Conservation (phyloP, 2,329 filamentous ascomycete species). For the Colletotrichum chlorophyti region DNA sequence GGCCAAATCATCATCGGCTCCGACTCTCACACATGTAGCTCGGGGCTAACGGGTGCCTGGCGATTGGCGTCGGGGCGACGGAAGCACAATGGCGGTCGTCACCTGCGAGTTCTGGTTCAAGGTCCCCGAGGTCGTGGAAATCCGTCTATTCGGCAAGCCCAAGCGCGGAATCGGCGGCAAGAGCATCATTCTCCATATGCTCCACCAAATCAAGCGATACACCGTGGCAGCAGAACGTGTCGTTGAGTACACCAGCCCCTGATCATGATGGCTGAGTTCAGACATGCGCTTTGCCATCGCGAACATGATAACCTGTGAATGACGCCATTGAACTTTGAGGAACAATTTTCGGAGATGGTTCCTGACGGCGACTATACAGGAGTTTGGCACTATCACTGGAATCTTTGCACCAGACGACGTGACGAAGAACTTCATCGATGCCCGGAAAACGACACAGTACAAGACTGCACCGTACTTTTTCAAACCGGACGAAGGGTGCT, state of each 20-base stretch:
- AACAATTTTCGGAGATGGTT: conserved; percentile 9
- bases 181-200: conserved; percentile 46
- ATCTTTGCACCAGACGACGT: conserved; percentile 48
- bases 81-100: conserved; percentile 44
- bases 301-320: conserved; percentile 43
- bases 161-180: conserved; percentile 43
- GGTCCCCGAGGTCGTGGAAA: conserved; percentile 43
- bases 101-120: conserved; percentile 49
- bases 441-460: conserved; percentile 41
- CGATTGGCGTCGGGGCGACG: conserved; percentile 45
- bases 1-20: conserved; percentile 46
- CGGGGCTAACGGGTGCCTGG: conserved; percentile 43
- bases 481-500: conserved; percentile 43
- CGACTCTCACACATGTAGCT: conserved; percentile 47
- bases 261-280: conserved; percentile 38
- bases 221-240: conserved; percentile 46
- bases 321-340: background rate
- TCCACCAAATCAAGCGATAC: conserved; percentile 45
- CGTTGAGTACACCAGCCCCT: conserved; percentile 45
- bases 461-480: conserved; percentile 45
- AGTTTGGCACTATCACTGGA: conserved; percentile 51
- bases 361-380: conserved; percentile 28
- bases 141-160: conserved; percentile 41
- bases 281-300: conserved; percentile 47
- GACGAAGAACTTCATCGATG: conserved; percentile 42